phyloP scores from a whole-genome alignment of 495 filamentous ascomycete species.

The Neurospora sp. region DNA sequence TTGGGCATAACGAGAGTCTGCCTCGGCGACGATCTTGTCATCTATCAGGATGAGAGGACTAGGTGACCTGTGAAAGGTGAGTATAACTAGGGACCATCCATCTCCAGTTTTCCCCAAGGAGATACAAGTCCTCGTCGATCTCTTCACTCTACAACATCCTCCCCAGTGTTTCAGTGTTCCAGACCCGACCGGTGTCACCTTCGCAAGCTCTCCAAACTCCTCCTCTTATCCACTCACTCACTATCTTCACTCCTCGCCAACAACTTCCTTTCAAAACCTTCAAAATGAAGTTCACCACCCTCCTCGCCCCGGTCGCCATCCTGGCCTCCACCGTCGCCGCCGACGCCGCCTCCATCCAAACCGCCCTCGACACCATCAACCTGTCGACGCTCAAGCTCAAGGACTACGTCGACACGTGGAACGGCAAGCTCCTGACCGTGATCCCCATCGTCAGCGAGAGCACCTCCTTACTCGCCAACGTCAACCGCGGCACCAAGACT shows the following conservation, averaged over 20 bases:
- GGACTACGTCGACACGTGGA: slow-evolving; percentile 16
- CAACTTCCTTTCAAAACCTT: background rate
- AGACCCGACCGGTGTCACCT: background rate
- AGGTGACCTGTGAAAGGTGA: background rate
- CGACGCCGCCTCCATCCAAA: slow-evolving; percentile 17
- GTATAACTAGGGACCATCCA: background rate
- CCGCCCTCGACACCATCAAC: slow-evolving; percentile 19
- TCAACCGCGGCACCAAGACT: slow-evolving; percentile 20
- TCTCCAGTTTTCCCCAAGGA: background rate
- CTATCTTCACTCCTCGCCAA: background rate
- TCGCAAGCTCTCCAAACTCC: background rate
- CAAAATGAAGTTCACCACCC: slow-evolving; percentile 14
- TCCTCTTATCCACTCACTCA: background rate
- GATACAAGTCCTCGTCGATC: background rate
- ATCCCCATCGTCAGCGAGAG: slow-evolving; percentile 21
- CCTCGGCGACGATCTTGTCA: background rate
- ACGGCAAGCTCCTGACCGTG: slow-evolving; percentile 14
- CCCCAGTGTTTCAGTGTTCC: background rate
- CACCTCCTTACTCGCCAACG: slow-evolving; percentile 17
- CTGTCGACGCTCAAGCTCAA: slow-evolving; percentile 20
- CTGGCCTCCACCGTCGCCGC: slow-evolving; percentile 11
- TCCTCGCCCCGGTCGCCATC: slow-evolving; percentile 15
- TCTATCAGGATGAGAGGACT: background rate
- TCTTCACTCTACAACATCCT: background rate
- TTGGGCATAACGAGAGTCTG: background rate